Evolutionary conservation across 306 rosid species (phyloP).

Genomic region (Phaseolus lunatus): DNA sequence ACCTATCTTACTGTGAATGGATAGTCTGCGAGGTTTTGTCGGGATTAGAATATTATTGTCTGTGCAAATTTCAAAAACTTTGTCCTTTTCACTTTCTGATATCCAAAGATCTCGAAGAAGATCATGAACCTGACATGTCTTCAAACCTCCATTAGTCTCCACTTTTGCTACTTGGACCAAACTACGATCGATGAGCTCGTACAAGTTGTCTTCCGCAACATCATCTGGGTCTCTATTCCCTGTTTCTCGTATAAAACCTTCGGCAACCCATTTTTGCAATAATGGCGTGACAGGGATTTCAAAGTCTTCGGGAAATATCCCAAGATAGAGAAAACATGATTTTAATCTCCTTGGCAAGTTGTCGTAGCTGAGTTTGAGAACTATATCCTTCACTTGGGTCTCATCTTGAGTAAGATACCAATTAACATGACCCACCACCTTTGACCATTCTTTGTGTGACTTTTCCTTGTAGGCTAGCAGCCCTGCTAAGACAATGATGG

Average conservation of each 20-base stretch:
- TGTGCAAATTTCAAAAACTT: constrained; percentile 10
- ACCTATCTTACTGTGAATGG: constrained; percentile 15
- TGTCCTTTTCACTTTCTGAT: constrained; percentile 35
- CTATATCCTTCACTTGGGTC: constrained; percentile 38
- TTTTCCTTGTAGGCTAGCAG: constrained; percentile 42
- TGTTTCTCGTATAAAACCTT: constrained; percentile 36
- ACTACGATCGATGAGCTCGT: constrained; percentile 45
- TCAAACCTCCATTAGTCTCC: background rate
- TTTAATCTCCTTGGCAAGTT: constrained; percentile 33
- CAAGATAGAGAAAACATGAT: constrained; percentile 44
- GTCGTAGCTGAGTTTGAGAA: constrained; percentile 42
- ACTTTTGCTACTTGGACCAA: constrained; percentile 20
- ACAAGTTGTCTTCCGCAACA: constrained; percentile 43
- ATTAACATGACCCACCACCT: constrained; percentile 23
- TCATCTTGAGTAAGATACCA: constrained; percentile 33
- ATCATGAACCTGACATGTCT: constrained; percentile 41
- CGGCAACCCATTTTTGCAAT: constrained; percentile 34
- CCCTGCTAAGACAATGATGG: constrained; percentile 40
- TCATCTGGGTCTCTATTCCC: constrained; percentile 26
- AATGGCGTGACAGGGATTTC: constrained; percentile 30
- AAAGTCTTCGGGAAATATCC: constrained; percentile 42
- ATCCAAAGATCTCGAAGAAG: constrained; percentile 41
- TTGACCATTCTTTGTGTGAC: constrained; percentile 36
- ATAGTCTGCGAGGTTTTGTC: constrained; percentile 39
- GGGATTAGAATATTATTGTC: background rate